Conservation (phyloP, 2,329 filamentous ascomycete genomes). For the Exophiala lecanii-corni region DNA sequence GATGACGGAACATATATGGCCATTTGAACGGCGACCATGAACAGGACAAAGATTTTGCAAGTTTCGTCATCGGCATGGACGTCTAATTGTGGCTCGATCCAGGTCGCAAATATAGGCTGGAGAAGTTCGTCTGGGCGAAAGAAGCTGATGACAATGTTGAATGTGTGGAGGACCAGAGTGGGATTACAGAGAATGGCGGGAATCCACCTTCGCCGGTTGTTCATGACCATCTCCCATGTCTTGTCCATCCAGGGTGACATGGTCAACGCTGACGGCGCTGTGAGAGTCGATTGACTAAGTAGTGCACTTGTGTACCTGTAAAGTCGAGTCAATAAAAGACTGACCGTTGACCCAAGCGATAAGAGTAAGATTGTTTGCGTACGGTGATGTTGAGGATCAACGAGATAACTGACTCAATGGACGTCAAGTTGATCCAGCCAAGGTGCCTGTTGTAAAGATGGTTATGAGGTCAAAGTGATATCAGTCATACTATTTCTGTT, state of each 20-base stretch:
- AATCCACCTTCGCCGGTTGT: constrained; percentile 28
- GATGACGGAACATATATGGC: constrained; percentile 19
- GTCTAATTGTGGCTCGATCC: constrained; percentile 32
- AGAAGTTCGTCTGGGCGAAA: constrained; percentile 30
- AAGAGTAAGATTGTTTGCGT: too few species aligned
- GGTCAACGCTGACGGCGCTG: too few species aligned
- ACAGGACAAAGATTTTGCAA: constrained; percentile 37
- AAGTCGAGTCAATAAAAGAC: too few species aligned
- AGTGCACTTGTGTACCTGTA: too few species aligned
- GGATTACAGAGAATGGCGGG: constrained; percentile 39
- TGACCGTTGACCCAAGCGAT: too few species aligned
- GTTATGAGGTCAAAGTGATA: too few species aligned
- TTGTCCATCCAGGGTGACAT: background rate
- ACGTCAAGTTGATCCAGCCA: too few species aligned
- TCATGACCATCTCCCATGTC: constrained; percentile 6
- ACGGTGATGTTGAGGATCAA: too few species aligned
- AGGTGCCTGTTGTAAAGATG: too few species aligned
- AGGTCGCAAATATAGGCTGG: constrained; percentile 27
- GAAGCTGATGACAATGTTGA: constrained; percentile 37
- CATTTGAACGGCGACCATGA: constrained; percentile 37
- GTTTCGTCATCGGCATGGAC: constrained; percentile 35
- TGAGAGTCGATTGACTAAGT: too few species aligned
- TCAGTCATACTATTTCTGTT: too few species aligned
- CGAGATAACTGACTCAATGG: too few species aligned
- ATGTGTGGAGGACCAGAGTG: constrained; percentile 35